A percentile compares a stretch with the other conserved stretches of the same genome.
Conservation (phyloP, 2,329 filamentous ascomycete species). For the Cadophora sp. region DNA sequence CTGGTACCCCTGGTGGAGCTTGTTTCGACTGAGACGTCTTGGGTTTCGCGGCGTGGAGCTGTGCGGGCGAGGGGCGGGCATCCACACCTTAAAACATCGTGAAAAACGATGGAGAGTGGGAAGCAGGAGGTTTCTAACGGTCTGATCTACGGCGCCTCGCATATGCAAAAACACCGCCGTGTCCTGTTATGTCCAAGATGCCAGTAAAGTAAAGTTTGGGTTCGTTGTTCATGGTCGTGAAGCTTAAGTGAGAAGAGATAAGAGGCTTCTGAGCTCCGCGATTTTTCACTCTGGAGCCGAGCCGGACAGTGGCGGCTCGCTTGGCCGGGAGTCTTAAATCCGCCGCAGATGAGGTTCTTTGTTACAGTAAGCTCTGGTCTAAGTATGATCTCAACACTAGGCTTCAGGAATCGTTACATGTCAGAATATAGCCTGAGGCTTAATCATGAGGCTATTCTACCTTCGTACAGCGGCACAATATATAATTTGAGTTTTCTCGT, state of each 20-base stretch:
- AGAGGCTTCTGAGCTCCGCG: background rate
- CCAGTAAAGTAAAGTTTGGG: background rate
- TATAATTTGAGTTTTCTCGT: background rate
- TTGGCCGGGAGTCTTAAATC: background rate
- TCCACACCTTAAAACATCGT: background rate
- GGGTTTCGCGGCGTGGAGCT: conserved; percentile 23
- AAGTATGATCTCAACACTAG: background rate
- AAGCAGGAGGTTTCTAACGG: background rate
- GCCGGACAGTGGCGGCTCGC: background rate
- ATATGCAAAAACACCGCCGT: conserved; percentile 22
- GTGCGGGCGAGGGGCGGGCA: background rate
- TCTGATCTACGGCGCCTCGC: conserved; percentile 21
- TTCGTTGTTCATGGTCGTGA: background rate
- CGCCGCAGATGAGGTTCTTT: background rate
- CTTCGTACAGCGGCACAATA: background rate
- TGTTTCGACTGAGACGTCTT: conserved; percentile 32
- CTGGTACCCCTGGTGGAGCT: conserved; percentile 11
- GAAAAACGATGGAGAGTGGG: background rate
- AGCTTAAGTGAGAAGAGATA: background rate
- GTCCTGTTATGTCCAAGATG: background rate
- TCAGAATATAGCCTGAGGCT: conserved; percentile 3
- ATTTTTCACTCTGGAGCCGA: background rate
- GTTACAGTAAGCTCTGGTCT: background rate
- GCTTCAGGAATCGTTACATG: conserved; percentile 6
- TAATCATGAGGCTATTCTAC: background rate